These are phyloP conservation scores for Cicer yamashitae DNA, from an alignment of 306 rosid species.

Conservation along the genomic window DNA sequence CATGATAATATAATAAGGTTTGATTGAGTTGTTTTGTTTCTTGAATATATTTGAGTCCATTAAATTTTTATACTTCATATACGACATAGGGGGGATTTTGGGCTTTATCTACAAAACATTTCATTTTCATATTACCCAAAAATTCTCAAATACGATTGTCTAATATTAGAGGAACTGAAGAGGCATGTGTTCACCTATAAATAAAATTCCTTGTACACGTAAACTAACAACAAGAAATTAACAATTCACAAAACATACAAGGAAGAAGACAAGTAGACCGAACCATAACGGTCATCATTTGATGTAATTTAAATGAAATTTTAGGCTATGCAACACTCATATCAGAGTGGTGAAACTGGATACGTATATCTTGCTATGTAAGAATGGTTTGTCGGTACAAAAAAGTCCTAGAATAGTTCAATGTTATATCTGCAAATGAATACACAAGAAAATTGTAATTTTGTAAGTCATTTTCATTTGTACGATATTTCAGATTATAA, in stretches of 20 bases:
- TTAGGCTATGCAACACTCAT: neutral
- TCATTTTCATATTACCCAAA: too few species aligned
- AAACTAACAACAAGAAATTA: neutral
- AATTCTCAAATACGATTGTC: neutral
- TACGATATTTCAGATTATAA: constrained; percentile 44
- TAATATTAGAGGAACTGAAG: neutral
- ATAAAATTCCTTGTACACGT: neutral
- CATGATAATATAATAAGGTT: too few species aligned
- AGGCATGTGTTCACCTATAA: neutral
- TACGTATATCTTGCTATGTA: neutral
- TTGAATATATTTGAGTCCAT: too few species aligned
- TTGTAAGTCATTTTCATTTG: constrained; percentile 49
- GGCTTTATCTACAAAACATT: too few species aligned
- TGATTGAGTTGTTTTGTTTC: too few species aligned
- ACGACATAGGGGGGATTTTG: too few species aligned
- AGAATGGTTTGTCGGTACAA: constrained; percentile 25
- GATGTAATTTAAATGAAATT: neutral
- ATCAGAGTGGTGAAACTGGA: constrained; percentile 36
- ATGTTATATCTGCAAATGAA: constrained; percentile 48
- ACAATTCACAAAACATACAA: neutral
- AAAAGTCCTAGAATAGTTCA: neutral
- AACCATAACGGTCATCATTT: neutral
- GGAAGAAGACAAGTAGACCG: neutral
- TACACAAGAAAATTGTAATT: constrained; percentile 38
- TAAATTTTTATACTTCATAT: too few species aligned